phyloP scores from a whole-genome alignment of 352 stramenopile genomes.

The Pythium scleroteichum region DNA sequence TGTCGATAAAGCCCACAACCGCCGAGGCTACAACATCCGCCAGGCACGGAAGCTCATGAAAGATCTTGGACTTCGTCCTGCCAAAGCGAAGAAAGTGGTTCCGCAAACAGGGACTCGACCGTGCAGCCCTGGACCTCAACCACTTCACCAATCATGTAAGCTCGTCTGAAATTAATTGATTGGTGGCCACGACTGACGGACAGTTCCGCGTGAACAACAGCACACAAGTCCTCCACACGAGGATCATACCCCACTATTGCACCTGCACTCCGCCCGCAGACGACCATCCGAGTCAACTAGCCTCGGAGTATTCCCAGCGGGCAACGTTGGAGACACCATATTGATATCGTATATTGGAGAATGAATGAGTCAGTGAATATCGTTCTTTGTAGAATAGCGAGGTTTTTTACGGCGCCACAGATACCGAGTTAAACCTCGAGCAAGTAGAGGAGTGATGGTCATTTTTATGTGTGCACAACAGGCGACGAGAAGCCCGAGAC shows the following conservation, averaged over 20 bases:
- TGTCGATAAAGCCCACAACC: constrained; percentile 66
- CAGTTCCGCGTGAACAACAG: no score
- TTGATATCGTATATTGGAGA: constrained; percentile 17
- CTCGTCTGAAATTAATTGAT: no score
- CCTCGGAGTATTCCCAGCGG: background rate
- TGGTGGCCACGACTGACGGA: no score
- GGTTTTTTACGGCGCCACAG: constrained; percentile 14
- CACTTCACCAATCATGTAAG: no score
- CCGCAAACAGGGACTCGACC: background rate
- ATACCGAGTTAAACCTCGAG: constrained; percentile 13
- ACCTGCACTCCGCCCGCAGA: background rate
- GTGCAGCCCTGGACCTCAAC: no score
- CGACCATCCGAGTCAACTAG: constrained; percentile 1
- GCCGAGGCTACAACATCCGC: constrained; percentile 67
- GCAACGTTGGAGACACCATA: background rate
- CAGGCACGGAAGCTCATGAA: constrained; percentile 44
- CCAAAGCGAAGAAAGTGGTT: background rate
- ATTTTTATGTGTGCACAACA: constrained; percentile 21
- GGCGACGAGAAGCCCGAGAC: constrained; percentile 27
- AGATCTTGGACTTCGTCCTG: constrained; percentile 5
- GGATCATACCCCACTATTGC: background rate
- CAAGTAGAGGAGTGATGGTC: constrained; percentile 23
- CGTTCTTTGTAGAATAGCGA: constrained; percentile 10
- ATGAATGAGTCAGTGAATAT: constrained; percentile 1
- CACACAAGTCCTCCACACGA: background rate